Conservation (phyloP, 108 stramenopile genomes). For the Cyclotella kingstonii region DNA sequence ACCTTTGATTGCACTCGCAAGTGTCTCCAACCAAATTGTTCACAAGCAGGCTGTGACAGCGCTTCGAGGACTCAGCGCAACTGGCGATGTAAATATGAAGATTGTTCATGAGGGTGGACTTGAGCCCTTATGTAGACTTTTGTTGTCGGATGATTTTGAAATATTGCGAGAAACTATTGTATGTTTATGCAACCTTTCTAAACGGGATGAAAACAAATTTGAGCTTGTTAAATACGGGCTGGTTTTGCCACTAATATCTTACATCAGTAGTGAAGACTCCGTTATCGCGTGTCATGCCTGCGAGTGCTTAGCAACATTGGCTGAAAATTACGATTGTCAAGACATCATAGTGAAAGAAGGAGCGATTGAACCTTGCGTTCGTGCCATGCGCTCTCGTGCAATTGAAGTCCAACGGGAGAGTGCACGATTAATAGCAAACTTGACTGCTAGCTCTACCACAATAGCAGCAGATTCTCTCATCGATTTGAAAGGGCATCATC, state of each 20-base stretch:
- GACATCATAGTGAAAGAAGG: slow-evolving; percentile 62
- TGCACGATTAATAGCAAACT: slow-evolving; percentile 73
- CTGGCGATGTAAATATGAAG: slow-evolving; percentile 64
- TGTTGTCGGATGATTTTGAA: slow-evolving; percentile 67
- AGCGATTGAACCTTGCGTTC: slow-evolving; percentile 67
- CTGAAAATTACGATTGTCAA: slow-evolving; percentile 78
- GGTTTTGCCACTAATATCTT: slow-evolving; percentile 64
- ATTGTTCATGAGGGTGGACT: slow-evolving; percentile 85
- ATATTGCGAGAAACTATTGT: slow-evolving; percentile 74
- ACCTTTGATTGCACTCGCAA: slow-evolving; percentile 63
- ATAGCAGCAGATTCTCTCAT: slow-evolving; percentile 47
- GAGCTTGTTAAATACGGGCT: slow-evolving; percentile 73
- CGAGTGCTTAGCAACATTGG: slow-evolving; percentile 80
- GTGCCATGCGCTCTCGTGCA: slow-evolving; percentile 75
- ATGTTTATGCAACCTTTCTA: slow-evolving; percentile 70
- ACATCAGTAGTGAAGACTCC: slow-evolving; percentile 67
- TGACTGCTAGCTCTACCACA: slow-evolving; percentile 50
- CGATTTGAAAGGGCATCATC: slow-evolving; percentile 68
- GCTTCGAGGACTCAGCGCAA: slow-evolving; percentile 72
- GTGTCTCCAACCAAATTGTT: slow-evolving; percentile 59
- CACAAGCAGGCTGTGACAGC: slow-evolving; percentile 82
- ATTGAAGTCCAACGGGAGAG: slow-evolving; percentile 82
- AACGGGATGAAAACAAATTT: slow-evolving; percentile 81
- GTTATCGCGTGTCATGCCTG: slow-evolving; percentile 58
- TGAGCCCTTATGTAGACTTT: slow-evolving; percentile 66